A percentile compares a stretch with the other conserved stretches of the same genome.
Evolutionary conservation across 495 filamentous ascomycete species (phyloP).

Genomic region (Neurospora hispaniola): DNA sequence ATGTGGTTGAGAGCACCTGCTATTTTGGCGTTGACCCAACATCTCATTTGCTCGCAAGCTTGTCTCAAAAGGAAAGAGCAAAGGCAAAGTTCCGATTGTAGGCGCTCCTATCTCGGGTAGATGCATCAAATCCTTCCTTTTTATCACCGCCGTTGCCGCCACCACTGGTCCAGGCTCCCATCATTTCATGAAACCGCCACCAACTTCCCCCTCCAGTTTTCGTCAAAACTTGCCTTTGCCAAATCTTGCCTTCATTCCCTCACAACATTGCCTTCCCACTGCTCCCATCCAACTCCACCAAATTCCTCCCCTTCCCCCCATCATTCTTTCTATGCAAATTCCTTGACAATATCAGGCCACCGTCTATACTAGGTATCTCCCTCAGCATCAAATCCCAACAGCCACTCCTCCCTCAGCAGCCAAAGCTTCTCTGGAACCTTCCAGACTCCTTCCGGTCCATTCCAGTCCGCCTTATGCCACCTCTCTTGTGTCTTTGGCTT

Average conservation of each 20-base stretch:
- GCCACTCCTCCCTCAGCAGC: conserved; percentile 46
- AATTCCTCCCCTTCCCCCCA: background rate
- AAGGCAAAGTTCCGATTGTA: background rate
- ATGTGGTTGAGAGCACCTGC: background rate
- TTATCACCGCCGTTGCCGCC: background rate
- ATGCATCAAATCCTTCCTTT: background rate
- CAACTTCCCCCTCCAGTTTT: background rate
- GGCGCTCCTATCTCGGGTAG: background rate
- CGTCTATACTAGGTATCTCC: conserved; percentile 35
- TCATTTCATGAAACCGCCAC: background rate
- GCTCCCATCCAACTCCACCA: background rate
- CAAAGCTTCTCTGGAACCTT: conserved; percentile 49
- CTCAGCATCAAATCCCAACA: conserved; percentile 53
- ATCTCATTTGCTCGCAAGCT: background rate
- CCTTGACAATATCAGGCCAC: conserved; percentile 8
- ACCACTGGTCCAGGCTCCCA: background rate
- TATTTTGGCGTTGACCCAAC: background rate
- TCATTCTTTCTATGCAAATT: background rate
- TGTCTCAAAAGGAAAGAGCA: background rate
- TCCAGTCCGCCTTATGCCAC: conserved; percentile 54
- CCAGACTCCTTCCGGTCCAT: conserved; percentile 28
- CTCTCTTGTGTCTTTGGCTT: conserved; percentile 48
- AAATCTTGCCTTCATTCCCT: background rate
- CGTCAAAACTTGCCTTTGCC: background rate
- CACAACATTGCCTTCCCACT: background rate